These are phyloP conservation scores for Pichia phayaonensis DNA, from an alignment of 805 yeast genomes.

Conservation along the genomic window DNA sequence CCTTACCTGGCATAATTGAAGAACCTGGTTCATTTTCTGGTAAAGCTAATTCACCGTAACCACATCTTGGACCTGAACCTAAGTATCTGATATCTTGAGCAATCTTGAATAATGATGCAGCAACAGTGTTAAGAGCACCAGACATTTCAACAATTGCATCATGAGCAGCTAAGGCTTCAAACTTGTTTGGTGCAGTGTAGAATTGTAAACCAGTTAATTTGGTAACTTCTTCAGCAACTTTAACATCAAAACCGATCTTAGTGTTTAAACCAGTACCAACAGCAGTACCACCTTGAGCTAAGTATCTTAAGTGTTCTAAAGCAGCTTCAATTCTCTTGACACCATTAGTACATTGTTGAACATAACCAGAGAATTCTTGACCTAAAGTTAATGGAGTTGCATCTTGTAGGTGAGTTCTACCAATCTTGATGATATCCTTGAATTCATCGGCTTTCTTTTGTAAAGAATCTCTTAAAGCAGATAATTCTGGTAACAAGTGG, in stretches of 20 bases:
- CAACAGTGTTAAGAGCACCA: conserved; percentile 94
- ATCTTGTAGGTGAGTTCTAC: conserved; percentile 98
- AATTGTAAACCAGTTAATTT: conserved; percentile 83
- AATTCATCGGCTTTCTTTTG: conserved; percentile 76
- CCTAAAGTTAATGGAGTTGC: conserved; percentile 98
- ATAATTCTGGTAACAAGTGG: conserved; percentile 73
- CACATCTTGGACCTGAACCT: conserved; percentile 99
- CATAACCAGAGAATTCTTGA: conserved; percentile 97
- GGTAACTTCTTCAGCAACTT: conserved; percentile 80
- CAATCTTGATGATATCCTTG: conserved; percentile 86
- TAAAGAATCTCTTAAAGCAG: conserved; percentile 70
- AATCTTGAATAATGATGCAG: conserved; percentile 88
- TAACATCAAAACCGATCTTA: conserved; percentile 77
- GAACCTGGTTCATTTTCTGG: conserved; percentile 99
- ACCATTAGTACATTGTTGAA: conserved; percentile 87
- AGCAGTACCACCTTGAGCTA: conserved; percentile 99
- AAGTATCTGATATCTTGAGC: conserved; percentile 97
- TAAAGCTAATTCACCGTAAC: conserved; percentile 89
- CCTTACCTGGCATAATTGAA: conserved; percentile 99
- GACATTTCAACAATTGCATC: conserved; percentile 97
- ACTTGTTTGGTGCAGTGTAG: conserved; percentile 95
- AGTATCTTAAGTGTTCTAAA: conserved; percentile 65
- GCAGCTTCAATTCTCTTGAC: conserved; percentile 74
- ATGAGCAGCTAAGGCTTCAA: conserved; percentile 98
- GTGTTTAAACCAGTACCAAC: conserved; percentile 99